Percentiles rank a stretch among this genome's conserved stretches.
Evolutionary conservation across 345 rosid genomes (phyloP).

Genomic region (Lepidium africanum): DNA sequence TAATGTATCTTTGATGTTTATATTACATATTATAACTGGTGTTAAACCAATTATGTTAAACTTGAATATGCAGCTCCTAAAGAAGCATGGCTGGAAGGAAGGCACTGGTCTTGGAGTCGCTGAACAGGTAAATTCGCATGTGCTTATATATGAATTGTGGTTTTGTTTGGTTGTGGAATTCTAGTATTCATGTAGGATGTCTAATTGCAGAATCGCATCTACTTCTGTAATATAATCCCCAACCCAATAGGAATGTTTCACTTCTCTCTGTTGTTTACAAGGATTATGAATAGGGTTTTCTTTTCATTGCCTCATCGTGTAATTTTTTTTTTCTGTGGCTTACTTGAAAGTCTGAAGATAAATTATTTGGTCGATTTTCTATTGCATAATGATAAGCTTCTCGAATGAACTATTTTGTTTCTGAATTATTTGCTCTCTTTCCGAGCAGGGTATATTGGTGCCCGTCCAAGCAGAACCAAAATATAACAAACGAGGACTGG

Average conservation of each 20-base stretch:
- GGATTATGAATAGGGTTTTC: background rate
- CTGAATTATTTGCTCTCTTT: constrained; percentile 1
- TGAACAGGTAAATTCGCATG: constrained; percentile 49
- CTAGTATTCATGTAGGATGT: background rate
- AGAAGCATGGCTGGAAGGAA: constrained; percentile 98
- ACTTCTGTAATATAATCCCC: background rate
- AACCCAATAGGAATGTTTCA: background rate
- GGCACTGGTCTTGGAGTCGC: constrained; percentile 78
- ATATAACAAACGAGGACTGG: constrained; percentile 71
- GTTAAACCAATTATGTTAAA: background rate
- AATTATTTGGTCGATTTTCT: background rate
- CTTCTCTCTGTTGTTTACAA: background rate
- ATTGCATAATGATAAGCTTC: background rate
- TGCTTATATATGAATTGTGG: background rate
- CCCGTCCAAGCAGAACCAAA: constrained; percentile 52
- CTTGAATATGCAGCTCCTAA: constrained; percentile 48
- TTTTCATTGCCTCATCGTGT: background rate
- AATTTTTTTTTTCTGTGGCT: background rate
- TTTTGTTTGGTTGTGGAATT: background rate
- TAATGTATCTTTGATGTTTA: background rate
- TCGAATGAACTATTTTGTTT: background rate
- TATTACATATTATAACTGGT: background rate
- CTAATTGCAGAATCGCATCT: background rate
- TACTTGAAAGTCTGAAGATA: background rate
- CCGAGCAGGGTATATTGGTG: constrained; percentile 66